Conservation (phyloP, 768 basidiomycete species). For the Amanita jacksonii region DNA sequence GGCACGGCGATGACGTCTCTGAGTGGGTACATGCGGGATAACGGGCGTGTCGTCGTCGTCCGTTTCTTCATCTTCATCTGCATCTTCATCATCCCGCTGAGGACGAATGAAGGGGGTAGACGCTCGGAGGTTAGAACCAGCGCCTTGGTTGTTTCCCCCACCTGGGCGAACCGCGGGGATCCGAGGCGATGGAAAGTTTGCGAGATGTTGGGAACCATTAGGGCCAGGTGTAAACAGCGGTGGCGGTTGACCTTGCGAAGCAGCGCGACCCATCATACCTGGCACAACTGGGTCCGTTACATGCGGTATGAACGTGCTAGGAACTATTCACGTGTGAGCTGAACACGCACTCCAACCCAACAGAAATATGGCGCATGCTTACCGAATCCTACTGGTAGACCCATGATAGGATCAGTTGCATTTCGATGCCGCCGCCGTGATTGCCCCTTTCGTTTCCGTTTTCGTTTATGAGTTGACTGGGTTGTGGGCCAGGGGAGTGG, state of each 20-base stretch:
- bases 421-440: background rate
- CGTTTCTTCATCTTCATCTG: slow-evolving; percentile 9
- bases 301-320: too few species aligned
- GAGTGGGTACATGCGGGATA: slow-evolving; percentile 13
- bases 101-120: slow-evolving; percentile 22
- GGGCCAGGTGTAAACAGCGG: slow-evolving; percentile 11
- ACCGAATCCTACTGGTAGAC: background rate
- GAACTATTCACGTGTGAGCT: too few species aligned
- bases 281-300: background rate
- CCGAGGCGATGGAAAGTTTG: slow-evolving; percentile 8
- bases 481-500: background rate
- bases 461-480: background rate
- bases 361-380: background rate
- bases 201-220: slow-evolving; percentile 7
- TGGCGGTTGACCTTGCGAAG: slow-evolving; percentile 10
- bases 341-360: too few species aligned
- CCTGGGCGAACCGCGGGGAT: background rate
- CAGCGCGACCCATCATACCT: background rate
- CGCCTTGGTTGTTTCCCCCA: background rate
- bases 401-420: background rate
- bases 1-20: slow-evolving; percentile 13
- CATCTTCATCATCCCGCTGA: background rate
- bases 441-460: background rate
- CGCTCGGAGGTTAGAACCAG: slow-evolving; percentile 11
- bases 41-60: slow-evolving; percentile 15